Percentiles rank a stretch among this genome's conserved stretches.
Evolutionary conservation across 2,329 filamentous ascomycete species (phyloP).

Genomic region (Chaetomium globosum): DNA sequence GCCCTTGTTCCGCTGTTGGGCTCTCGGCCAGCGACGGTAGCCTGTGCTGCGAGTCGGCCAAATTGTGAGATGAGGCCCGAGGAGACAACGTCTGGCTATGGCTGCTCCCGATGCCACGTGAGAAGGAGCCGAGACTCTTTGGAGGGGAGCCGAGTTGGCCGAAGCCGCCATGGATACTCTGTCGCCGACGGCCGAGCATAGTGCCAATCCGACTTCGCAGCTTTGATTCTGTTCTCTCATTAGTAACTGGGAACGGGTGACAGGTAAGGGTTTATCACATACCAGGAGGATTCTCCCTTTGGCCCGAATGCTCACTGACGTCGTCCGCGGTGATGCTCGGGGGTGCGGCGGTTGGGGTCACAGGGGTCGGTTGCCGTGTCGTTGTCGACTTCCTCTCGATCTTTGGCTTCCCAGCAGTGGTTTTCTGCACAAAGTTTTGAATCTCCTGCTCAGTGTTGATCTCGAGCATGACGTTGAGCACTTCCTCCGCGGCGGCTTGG

Average conservation of each 20-base stretch:
- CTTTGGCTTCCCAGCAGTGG: conserved; percentile 49
- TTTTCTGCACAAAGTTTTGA: conserved; percentile 63
- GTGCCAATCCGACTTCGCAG: conserved; percentile 68
- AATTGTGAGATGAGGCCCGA: conserved; percentile 60
- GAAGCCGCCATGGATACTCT: conserved; percentile 67
- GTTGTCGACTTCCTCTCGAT: conserved; percentile 48
- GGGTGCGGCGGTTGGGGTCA: conserved; percentile 40
- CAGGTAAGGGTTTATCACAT: conserved; percentile 19
- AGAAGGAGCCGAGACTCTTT: conserved; percentile 59
- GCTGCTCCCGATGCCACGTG: conserved; percentile 63
- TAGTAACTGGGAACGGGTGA: conserved; percentile 18
- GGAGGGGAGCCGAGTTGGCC: conserved; percentile 56
- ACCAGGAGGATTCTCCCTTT: conserved; percentile 46
- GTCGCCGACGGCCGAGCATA: conserved; percentile 66
- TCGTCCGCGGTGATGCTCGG: conserved; percentile 44
- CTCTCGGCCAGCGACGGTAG: conserved; percentile 62
- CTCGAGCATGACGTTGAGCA: conserved; percentile 80
- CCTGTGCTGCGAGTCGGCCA: conserved; percentile 56
- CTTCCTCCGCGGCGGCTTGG: conserved; percentile 73
- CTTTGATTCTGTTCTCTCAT: conserved; percentile 52
- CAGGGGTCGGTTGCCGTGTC: conserved; percentile 46
- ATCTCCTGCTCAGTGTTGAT: conserved; percentile 88
- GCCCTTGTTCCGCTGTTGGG: conserved; percentile 47
- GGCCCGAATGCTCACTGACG: conserved; percentile 51
- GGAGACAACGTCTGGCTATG: conserved; percentile 63